Base-by-base conservation (phyloP, 148 eudicot genomes). In the Simmondsia chinensis region DNA sequence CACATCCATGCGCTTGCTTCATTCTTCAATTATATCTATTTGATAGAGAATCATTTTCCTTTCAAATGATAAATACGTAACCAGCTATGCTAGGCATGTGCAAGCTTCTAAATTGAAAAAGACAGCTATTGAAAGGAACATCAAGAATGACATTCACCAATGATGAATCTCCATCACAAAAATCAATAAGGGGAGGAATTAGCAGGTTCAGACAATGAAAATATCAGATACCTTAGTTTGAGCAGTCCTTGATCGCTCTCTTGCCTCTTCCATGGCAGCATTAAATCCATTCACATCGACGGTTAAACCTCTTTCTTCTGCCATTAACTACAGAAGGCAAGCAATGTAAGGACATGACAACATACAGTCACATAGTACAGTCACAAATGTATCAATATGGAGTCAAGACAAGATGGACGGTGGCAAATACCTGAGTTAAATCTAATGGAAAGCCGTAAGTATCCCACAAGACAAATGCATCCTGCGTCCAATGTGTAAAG, bases 381-480 rank as follows among this genome's bases (percentile, higher is more conserved):
- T n/a, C n/a, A n/a, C n/a, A n/a, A n/a, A n/a, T n/a, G n/a, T n/a
- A n/a, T n/a, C n/a, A n/a, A n/a, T n/a, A n/a, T n/a, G n/a, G n/a
- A n/a, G n/a, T n/a, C n/a, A n/a, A n/a, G n/a, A n/a, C n/a, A n/a
- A n/a, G n/a, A n/a, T n/a, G n/a, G n/a, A n/a, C n/a, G n/a, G n/a
- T n/a, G n/a, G n/a, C 22, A 17, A 23, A 41, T 55, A 93, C 99
- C 96, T 93, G 96, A 37, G 99, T 93, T 49, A 93, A 57, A 77
- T 93, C 99, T 56, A 86, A 49, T 12, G 99, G 99, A 37, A 86
- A 93, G 32, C 99, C 99, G 58, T 50, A 93, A 8, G 94, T 86
- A 57, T 93, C 96, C 99, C 99, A 93, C 59, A 93, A 54, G 25
- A 74, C 52, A 75, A 93, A 93, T 54, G 99, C 99, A 75, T 79